Evolutionary conservation across 805 yeast species (phyloP).

Genomic region (Metahyphopichia silvanorum): DNA sequence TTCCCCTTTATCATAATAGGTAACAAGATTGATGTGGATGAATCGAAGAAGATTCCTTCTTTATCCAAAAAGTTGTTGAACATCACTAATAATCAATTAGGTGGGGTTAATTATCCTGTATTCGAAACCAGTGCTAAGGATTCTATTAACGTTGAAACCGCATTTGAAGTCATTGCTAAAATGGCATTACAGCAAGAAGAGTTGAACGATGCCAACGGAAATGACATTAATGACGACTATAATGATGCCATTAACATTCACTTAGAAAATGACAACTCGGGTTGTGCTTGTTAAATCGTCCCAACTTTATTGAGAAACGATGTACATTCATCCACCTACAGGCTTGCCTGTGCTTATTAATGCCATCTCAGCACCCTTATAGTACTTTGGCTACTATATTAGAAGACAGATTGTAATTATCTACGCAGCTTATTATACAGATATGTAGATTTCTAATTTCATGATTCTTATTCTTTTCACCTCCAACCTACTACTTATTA

Average conservation of each 20-base stretch:
- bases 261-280: constrained; percentile 73
- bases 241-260: constrained; percentile 95
- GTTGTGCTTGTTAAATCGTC: constrained; percentile 79
- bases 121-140: constrained; percentile 98
- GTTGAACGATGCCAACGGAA: constrained; percentile 73
- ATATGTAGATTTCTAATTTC: no score
- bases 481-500: constrained; percentile 15
- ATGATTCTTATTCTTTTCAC: no score
- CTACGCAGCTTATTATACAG: no score
- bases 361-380: no score
- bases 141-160: constrained; percentile 90
- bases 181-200: constrained; percentile 96
- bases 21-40: constrained; percentile 93
- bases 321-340: no score
- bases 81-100: constrained; percentile 47
- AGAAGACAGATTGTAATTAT: no score
- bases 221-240: constrained; percentile 68
- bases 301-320: no score
- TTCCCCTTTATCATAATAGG: constrained; percentile 96
- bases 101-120: constrained; percentile 69
- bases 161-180: constrained; percentile 93
- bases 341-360: no score
- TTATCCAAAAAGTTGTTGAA: constrained; percentile 50
- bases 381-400: no score
- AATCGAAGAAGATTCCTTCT: constrained; percentile 71